These are phyloP conservation scores for Zoysia matrella DNA, from an alignment of 202 grass and related monocot species.

Conservation along the genomic window DNA sequence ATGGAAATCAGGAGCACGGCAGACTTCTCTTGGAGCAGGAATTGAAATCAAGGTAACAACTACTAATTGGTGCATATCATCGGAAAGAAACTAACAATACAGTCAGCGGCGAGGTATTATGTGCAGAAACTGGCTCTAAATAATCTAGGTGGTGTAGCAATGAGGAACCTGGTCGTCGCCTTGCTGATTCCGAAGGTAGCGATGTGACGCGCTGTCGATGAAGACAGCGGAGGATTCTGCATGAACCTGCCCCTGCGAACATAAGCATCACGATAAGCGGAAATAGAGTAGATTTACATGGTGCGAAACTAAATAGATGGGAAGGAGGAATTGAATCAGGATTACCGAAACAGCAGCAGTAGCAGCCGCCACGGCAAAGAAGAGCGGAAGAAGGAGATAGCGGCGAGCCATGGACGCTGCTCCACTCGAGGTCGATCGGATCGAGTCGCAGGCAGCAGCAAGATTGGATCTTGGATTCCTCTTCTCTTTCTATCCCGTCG, in stretches of 20 bases:
- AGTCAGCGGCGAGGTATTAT: too few relatives aligned
- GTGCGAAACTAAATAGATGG: background rate
- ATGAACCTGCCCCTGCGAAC: constrained; percentile 4
- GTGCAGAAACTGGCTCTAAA: background rate
- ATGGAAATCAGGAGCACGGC: background rate
- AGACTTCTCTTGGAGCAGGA: background rate
- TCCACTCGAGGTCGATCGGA: constrained; percentile 30
- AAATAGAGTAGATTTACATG: background rate
- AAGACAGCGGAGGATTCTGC: constrained; percentile 41
- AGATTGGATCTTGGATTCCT: constrained; percentile 43
- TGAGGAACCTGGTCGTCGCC: constrained; percentile 34
- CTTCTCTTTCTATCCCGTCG: background rate
- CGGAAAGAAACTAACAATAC: too few relatives aligned
- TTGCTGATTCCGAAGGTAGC: constrained; percentile 56
- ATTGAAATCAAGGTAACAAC: background rate
- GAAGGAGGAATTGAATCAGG: background rate
- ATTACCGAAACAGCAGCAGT: constrained; percentile 38
- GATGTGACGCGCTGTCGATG: constrained; percentile 49
- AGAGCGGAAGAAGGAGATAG: constrained; percentile 16
- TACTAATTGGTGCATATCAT: too few relatives aligned
- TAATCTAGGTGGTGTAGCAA: background rate
- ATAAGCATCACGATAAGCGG: background rate
- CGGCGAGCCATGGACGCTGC: constrained; percentile 38
- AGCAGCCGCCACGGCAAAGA: constrained; percentile 28
- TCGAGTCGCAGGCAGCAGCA: constrained; percentile 14